Percentiles rank a stretch among this genome's conserved stretches.
Conservation (phyloP, 2,329 filamentous ascomycete species). For the Shiraia bambusicola region DNA sequence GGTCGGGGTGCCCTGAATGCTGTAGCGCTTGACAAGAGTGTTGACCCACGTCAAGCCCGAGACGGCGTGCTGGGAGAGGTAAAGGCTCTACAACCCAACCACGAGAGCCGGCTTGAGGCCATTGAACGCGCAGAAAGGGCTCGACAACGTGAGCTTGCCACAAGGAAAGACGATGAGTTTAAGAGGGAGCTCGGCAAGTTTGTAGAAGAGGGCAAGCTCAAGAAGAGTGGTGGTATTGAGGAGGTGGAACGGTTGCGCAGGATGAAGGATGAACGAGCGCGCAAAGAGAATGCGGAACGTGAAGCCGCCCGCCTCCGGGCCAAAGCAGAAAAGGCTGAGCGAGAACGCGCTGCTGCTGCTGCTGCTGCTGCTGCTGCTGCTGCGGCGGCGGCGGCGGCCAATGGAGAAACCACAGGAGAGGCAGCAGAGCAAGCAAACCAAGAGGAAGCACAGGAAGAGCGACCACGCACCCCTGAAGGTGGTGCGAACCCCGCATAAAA, state of each 20-base stretch:
- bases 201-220: conserved; percentile 85
- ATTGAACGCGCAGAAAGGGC: conserved; percentile 96
- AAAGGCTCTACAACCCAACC: conserved; percentile 88
- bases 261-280: conserved; percentile 81
- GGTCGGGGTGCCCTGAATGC: conserved; percentile 39
- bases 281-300: conserved; percentile 69
- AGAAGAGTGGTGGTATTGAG: conserved; percentile 94
- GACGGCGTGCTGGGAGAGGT: conserved; percentile 92
- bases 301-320: conserved; percentile 51
- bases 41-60: conserved; percentile 80
- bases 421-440: conserved; percentile 8
- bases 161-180: conserved; percentile 71
- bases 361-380: conserved; percentile 30
- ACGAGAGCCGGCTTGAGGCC: conserved; percentile 87
- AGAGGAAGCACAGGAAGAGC: conserved; percentile 34
- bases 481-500: conserved; percentile 37
- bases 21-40: conserved; percentile 47
- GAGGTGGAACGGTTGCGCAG: conserved; percentile 84
- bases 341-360: conserved; percentile 34
- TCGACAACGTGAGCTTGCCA: conserved; percentile 83
- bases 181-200: conserved; percentile 83
- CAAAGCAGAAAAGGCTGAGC: conserved; percentile 49
- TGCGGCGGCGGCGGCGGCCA: too few relatives aligned
- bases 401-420: conserved; percentile 24
- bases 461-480: conserved; percentile 31